Conservation (phyloP, 2,329 filamentous ascomycete genomes). For the Aspergillus sergii region DNA sequence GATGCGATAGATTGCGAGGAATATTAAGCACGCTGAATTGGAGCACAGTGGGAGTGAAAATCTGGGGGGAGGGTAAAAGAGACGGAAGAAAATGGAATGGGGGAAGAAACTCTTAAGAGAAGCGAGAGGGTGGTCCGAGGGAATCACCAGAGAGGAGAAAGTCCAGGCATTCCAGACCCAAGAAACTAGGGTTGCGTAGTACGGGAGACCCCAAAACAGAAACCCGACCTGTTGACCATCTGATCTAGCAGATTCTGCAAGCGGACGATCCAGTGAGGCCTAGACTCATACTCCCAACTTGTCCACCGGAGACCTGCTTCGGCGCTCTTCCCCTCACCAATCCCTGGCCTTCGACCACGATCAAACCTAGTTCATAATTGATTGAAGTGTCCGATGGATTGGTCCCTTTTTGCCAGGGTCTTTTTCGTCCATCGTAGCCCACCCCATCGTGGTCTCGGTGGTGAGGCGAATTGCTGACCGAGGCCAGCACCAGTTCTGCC, state of each 20-base stretch:
- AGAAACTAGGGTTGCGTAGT: conserved; percentile 2
- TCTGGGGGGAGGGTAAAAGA: conserved; percentile 9
- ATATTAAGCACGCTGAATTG: neutral
- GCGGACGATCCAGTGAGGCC: conserved; percentile 18
- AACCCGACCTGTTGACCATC: conserved; percentile 23
- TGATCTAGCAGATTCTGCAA: conserved; percentile 28
- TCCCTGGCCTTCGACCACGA: neutral
- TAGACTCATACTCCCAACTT: conserved; percentile 14
- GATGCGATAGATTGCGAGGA: neutral
- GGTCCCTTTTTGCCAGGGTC: conserved; percentile 5
- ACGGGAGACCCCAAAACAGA: conserved; percentile 23
- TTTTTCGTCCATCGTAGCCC: neutral
- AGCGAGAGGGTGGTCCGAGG: neutral
- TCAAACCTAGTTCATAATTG: neutral
- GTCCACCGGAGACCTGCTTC: neutral
- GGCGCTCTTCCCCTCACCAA: neutral
- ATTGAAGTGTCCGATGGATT: neutral
- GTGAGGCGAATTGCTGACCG: neutral
- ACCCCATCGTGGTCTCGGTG: conserved; percentile 3
- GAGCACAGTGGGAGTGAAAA: neutral
- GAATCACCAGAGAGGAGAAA: neutral
- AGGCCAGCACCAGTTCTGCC: neutral
- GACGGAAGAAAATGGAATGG: neutral
- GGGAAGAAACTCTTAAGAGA: conserved; percentile 8
- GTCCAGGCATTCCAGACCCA: conserved; percentile 1